Percentiles rank a stretch among this genome's conserved stretches.
These are phyloP conservation scores for Cytospora schulzeri DNA, from an alignment of 2,329 filamentous ascomycete species.

Conservation along the genomic window DNA sequence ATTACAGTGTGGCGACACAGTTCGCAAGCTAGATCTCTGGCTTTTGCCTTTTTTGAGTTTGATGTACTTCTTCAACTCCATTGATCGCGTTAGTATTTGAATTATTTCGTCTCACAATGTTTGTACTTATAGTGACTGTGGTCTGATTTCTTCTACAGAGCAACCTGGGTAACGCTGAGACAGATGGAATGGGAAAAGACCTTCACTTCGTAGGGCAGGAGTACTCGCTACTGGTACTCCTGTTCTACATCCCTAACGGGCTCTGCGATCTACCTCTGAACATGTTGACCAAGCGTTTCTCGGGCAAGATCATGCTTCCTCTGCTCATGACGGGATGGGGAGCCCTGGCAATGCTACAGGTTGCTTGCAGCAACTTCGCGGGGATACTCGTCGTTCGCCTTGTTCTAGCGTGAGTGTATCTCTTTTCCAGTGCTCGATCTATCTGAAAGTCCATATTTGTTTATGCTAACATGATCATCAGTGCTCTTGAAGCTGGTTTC, in stretches of 20 bases:
- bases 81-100: conserved; percentile 17
- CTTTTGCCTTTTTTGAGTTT: conserved; percentile 46
- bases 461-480: neutral
- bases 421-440: too few relatives aligned
- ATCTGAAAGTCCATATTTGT: neutral
- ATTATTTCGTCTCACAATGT: neutral
- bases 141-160: conserved; percentile 19
- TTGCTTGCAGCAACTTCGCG: conserved; percentile 50
- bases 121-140: conserved; percentile 35
- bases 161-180: conserved; percentile 54
- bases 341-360: conserved; percentile 49
- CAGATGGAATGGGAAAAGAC: conserved; percentile 44
- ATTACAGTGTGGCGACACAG: neutral
- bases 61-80: conserved; percentile 35
- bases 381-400: conserved; percentile 52
- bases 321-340: conserved; percentile 52
- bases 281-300: conserved; percentile 50
- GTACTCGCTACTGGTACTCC: conserved; percentile 48
- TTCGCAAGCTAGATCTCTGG: conserved; percentile 44
- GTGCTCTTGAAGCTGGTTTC: conserved; percentile 52
- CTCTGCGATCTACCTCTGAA: conserved; percentile 52
- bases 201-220: conserved; percentile 44
- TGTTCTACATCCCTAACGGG: conserved; percentile 55
- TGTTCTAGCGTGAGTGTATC: conserved; percentile 42
- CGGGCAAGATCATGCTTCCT: conserved; percentile 35